A percentile compares a stretch with the other conserved stretches of the same genome.
phyloP scores from a whole-genome alignment of 768 basidiomycete species.

The Coprinopsis strossmayeri region DNA sequence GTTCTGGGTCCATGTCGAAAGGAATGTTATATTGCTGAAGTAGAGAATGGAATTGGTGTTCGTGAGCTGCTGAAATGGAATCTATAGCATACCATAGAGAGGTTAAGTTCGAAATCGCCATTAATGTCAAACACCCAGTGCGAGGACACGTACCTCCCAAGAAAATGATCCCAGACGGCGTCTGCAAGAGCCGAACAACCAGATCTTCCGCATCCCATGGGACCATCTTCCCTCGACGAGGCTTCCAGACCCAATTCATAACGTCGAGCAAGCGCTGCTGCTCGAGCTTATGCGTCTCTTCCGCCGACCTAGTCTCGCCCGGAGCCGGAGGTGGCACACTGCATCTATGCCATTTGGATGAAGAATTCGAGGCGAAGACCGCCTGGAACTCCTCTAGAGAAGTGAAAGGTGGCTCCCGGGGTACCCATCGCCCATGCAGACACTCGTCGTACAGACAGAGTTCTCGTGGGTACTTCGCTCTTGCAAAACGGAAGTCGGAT shows the following conservation, averaged over 20 bases:
- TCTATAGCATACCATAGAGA: background rate
- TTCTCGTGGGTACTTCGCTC: background rate
- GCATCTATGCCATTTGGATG: slow-evolving; percentile 1
- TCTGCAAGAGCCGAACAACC: slow-evolving; percentile 13
- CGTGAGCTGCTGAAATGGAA: slow-evolving; percentile 11
- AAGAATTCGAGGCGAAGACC: slow-evolving; percentile 5
- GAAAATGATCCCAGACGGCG: slow-evolving; percentile 15
- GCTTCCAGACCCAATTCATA: slow-evolving; percentile 17
- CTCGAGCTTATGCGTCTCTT: slow-evolving; percentile 9
- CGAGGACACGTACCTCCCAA: slow-evolving; percentile 12
- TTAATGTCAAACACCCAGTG: background rate
- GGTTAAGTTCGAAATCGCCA: background rate
- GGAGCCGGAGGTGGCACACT: background rate
- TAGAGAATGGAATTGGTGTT: slow-evolving; percentile 9
- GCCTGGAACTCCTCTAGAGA: slow-evolving; percentile 13
- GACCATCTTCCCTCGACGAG: slow-evolving; percentile 8
- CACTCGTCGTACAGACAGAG: slow-evolving; percentile 12
- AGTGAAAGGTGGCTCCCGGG: slow-evolving; percentile 11
- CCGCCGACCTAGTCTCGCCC: slow-evolving; percentile 5
- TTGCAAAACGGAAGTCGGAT: background rate
- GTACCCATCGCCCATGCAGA: slow-evolving; percentile 11
- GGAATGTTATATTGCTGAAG: slow-evolving; percentile 6
- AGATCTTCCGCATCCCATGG: slow-evolving; percentile 13
- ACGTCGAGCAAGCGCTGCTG: slow-evolving; percentile 12
- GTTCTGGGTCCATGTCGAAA: slow-evolving; percentile 9